Evolutionary conservation across 306 rosid species (phyloP).

Genomic region (Vigna hirtella): DNA sequence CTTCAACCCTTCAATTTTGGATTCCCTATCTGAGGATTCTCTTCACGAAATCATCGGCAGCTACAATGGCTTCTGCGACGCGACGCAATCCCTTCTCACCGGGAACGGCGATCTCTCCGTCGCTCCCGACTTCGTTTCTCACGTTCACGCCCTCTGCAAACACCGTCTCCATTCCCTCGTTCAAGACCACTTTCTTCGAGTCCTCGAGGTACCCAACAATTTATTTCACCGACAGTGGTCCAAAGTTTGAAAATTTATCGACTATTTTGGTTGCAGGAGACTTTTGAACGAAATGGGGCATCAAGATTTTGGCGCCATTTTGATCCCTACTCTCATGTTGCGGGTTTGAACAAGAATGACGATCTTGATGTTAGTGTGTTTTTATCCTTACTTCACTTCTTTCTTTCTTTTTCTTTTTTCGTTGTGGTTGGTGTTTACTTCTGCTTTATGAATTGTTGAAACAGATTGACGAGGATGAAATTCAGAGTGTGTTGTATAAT

Average conservation of each 20-base stretch:
- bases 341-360: conserved; percentile 44
- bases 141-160: conserved; percentile 69
- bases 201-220: conserved; percentile 64
- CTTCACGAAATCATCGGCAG: conserved; percentile 53
- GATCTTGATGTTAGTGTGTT: conserved; percentile 54
- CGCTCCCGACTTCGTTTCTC: conserved; percentile 61
- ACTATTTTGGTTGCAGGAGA: conserved; percentile 53
- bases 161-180: conserved; percentile 73
- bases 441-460: conserved; percentile 19
- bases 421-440: background rate
- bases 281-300: conserved; percentile 79
- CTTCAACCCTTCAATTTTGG: conserved; percentile 56
- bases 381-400: background rate
- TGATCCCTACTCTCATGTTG: conserved; percentile 56
- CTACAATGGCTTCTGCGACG: conserved; percentile 69
- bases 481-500: conserved; percentile 65
- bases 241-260: background rate
- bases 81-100: conserved; percentile 60
- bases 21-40: conserved; percentile 53
- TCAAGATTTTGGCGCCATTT: conserved; percentile 84
- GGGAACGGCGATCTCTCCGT: conserved; percentile 70
- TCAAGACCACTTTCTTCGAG: conserved; percentile 74
- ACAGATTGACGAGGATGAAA: conserved; percentile 68
- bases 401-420: background rate
- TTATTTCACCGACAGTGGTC: background rate